Percentiles rank a stretch among this genome's conserved stretches.
phyloP scores from a whole-genome alignment of 1,284 basidiomycete species.

The Retiboletus flavoniger region DNA sequence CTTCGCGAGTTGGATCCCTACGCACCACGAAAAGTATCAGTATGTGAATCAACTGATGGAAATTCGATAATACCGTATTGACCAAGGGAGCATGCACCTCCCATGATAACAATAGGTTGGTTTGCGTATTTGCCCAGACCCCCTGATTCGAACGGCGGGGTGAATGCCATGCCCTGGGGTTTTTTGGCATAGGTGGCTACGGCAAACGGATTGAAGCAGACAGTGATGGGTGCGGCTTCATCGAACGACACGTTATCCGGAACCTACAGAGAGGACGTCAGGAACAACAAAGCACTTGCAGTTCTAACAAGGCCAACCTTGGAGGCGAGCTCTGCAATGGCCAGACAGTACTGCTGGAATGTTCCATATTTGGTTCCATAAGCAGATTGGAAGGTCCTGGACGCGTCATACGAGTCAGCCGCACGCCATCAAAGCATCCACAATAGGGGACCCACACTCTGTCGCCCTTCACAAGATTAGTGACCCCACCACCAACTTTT shows the following conservation, averaged over 20 bases:
- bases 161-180: conserved; percentile 18
- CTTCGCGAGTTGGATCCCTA: conserved; percentile 41
- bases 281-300: not conserved
- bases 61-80: conserved; percentile 37
- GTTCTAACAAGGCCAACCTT: conserved; percentile 33
- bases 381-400: conserved; percentile 15
- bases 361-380: conserved; percentile 11
- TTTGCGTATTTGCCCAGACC: conserved; percentile 34
- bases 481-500: conserved; percentile 14
- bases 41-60: not conserved
- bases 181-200: conserved; percentile 28
- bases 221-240: conserved; percentile 36
- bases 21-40: not conserved
- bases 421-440: not conserved
- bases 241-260: conserved; percentile 46
- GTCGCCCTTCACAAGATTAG: conserved; percentile 16
- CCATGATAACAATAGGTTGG: conserved; percentile 38
- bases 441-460: conserved; percentile 11
- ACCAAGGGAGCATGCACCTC: conserved; percentile 39
- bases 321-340: conserved; percentile 35
- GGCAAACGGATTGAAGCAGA: conserved; percentile 27
- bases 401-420: not conserved
- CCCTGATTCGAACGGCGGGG: conserved; percentile 18
- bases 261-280: conserved; percentile 28
- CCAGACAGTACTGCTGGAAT: conserved; percentile 47